These are phyloP conservation scores for Thecaphora frezii DNA, from an alignment of 1,284 basidiomycete species.

Conservation along the genomic window DNA sequence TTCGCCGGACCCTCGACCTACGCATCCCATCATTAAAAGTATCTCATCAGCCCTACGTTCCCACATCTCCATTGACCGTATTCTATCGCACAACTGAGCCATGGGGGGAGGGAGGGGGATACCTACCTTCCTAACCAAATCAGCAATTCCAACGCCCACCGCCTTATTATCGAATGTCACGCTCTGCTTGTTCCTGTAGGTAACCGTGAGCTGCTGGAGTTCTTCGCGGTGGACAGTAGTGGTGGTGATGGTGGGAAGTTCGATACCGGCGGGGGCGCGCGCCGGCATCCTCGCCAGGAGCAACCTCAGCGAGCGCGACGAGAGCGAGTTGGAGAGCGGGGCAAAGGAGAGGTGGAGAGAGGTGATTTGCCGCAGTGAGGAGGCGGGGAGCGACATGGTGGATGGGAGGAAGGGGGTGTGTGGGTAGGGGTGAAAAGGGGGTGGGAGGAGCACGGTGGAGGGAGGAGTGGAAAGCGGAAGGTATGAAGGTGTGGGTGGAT, in stretches of 20 bases:
- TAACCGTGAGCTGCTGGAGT: slow-evolving; percentile 19
- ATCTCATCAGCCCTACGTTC: neutral
- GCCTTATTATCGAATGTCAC: slow-evolving; percentile 18
- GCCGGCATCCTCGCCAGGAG: slow-evolving; percentile 24
- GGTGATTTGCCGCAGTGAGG: slow-evolving; percentile 37
- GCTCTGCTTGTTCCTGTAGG: slow-evolving; percentile 36
- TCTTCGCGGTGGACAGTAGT: slow-evolving; percentile 20
- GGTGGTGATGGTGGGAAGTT: slow-evolving; percentile 21
- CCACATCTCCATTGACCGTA: no score
- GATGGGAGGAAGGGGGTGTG: slow-evolving; percentile 1
- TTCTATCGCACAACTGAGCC: no score
- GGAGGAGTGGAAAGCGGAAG: no score
- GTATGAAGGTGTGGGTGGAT: neutral
- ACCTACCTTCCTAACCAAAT: slow-evolving; percentile 30
- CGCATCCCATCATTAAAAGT: no score
- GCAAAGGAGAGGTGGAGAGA: slow-evolving; percentile 27
- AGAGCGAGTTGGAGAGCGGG: slow-evolving; percentile 20
- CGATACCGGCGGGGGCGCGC: slow-evolving; percentile 26
- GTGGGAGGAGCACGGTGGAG: no score
- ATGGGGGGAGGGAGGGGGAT: neutral
- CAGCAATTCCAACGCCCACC: slow-evolving; percentile 7
- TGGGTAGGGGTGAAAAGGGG: no score
- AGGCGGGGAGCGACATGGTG: slow-evolving; percentile 27
- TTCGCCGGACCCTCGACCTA: slow-evolving; percentile 37
- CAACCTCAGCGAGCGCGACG: slow-evolving; percentile 26